Evolutionary conservation across 163 green algal genomes (phyloP), one percentile per base, ranked within the genome.

Genomic region (Picocystis sp.): DNA sequence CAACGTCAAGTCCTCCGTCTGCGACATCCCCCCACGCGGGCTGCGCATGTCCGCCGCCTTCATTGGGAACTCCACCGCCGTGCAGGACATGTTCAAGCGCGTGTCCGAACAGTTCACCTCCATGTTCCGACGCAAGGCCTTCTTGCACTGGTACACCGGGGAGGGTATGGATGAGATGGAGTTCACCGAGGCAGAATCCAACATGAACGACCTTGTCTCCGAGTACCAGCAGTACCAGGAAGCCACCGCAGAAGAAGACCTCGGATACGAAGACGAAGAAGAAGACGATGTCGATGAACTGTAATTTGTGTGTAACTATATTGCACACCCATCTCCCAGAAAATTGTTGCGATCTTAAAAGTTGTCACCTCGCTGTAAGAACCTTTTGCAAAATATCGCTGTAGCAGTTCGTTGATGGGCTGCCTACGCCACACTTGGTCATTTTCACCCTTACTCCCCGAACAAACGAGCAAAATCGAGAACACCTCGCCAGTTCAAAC

Each of bases 31-130:
- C 14, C 89, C 89, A 57, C 93, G 88, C 71, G 89, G 87, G 61
- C 77, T 97, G 22, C 92, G 95, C 75, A 70, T 70, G 60, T 72
- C 69, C 14, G 84, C 83, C 46, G 97, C 90, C 58, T 98, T 97
- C 72, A 79, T 98, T 47, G 90, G 90, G 67, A 98, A 98, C 82
- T 92, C 84, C 33, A 98, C 90, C 12, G 92, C 90, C 55, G 87
- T 98, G 65, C 87, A 97, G 73, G 87, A 96, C 77, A 98, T 98
- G 90, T 98, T 98, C 84, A 97, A 95, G 85, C 83, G 90, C 48
- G 86, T 98, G 50, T 84, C 66, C 43, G 90, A 97, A 80, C 86
- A 95, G 76, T 98, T 98, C 79, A 97, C 87, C 25, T 84, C 88
- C 63, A 97, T 98, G 89, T 98, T 98, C 84, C 73, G 90, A 34